Evolutionary conservation across 768 basidiomycete species (phyloP).

Genomic region (Phylloporus arenicola): DNA sequence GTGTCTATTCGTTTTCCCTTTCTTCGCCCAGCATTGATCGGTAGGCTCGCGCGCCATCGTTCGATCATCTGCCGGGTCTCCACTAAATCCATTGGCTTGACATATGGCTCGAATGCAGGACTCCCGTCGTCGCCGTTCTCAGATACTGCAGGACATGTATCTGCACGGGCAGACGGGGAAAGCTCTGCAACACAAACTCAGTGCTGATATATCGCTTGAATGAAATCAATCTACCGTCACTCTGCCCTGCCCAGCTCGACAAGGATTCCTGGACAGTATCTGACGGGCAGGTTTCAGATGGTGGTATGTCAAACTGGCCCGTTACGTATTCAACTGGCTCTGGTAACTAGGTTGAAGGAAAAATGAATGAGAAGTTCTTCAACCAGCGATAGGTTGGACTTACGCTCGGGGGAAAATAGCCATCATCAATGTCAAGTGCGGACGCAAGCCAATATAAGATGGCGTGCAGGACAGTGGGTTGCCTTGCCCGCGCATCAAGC

Average conservation of each 20-base stretch:
- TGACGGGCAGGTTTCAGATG: slow-evolving; percentile 14
- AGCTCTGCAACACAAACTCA: slow-evolving; percentile 13
- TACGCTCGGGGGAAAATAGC: slow-evolving; percentile 25
- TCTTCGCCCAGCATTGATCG: slow-evolving; percentile 8
- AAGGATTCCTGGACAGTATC: slow-evolving; percentile 23
- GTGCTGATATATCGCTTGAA: not conserved
- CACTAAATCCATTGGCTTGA: slow-evolving; percentile 19
- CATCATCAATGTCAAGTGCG: slow-evolving; percentile 34
- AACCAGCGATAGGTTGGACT: slow-evolving; percentile 1
- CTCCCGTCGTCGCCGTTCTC: slow-evolving; percentile 14
- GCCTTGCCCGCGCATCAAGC: slow-evolving; percentile 33
- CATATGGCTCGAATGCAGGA: slow-evolving; percentile 8
- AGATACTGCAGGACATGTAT: slow-evolving; percentile 11
- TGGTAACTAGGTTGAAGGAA: slow-evolving; percentile 17
- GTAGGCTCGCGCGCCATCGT: slow-evolving; percentile 27
- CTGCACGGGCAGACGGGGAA: slow-evolving; percentile 20
- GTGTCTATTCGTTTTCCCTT: slow-evolving; percentile 10
- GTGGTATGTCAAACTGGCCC: slow-evolving; percentile 24
- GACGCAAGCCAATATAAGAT: slow-evolving; percentile 55
- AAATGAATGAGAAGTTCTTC: not conserved
- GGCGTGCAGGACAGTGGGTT: slow-evolving; percentile 49
- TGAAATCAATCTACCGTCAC: slow-evolving; percentile 19
- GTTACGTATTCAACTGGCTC: slow-evolving; percentile 30
- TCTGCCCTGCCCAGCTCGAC: slow-evolving; percentile 29
- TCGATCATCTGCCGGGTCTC: slow-evolving; percentile 29